phyloP scores from a whole-genome alignment of 306 rosid species.

The Inga laurina region DNA sequence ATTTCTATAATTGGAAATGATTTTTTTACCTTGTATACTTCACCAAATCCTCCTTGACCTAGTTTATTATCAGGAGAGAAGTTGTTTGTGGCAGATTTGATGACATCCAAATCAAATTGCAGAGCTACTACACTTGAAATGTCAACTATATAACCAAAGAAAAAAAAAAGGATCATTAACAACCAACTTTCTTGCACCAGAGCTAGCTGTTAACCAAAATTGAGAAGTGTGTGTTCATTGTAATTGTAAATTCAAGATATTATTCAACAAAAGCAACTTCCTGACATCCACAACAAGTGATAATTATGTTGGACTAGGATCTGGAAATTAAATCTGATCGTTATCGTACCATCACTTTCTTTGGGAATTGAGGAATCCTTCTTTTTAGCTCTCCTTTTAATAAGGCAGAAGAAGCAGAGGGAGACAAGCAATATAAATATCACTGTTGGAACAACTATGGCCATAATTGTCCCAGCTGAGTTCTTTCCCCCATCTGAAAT shows the following conservation, averaged over 20 bases:
- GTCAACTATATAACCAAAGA: neutral
- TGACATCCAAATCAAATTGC: constrained; percentile 1
- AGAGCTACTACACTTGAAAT: neutral
- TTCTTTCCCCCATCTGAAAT: neutral
- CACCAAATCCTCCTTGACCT: neutral
- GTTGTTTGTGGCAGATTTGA: neutral
- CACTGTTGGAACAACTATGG: neutral
- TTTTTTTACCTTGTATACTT: neutral
- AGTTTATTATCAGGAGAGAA: neutral
- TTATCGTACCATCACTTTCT: neutral
- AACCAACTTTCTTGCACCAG: too few species aligned
- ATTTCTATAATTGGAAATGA: neutral
- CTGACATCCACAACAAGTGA: too few species aligned
- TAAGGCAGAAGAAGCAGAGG: too few species aligned
- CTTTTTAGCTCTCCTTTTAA: neutral
- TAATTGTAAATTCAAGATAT: too few species aligned
- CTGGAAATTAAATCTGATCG: too few species aligned
- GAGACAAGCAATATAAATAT: too few species aligned
- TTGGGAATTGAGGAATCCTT: neutral
- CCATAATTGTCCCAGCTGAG: neutral
- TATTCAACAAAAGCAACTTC: too few species aligned
- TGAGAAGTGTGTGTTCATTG: too few species aligned
- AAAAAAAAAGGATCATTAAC: neutral
- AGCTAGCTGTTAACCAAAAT: too few species aligned
- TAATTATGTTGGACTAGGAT: too few species aligned